phyloP scores from a whole-genome alignment of 257 asterid species.

The Anisodus acutangulus region DNA sequence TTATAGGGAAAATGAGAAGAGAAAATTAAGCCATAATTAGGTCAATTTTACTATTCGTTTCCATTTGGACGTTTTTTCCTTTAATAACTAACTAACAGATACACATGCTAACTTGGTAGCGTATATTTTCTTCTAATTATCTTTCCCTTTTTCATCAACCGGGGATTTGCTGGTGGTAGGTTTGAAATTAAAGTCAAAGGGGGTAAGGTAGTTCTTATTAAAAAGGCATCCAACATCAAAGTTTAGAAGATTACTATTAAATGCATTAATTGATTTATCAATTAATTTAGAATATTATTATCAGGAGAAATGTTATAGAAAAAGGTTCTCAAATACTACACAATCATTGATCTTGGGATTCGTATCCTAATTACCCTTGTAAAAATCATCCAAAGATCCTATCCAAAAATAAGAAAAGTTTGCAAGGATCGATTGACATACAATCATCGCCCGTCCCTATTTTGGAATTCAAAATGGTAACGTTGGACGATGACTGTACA shows the following conservation, averaged over 20 bases:
- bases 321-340: too few relatives aligned
- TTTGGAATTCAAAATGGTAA: constrained; percentile 36
- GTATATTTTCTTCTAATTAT: background rate
- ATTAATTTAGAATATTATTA: too few relatives aligned
- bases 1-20: background rate
- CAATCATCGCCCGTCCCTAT: constrained; percentile 65
- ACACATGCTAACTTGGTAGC: background rate
- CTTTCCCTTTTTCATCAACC: background rate
- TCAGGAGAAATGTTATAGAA: too few relatives aligned
- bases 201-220: background rate
- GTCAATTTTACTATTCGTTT: background rate
- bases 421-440: constrained; percentile 50
- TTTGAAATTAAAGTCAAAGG: background rate
- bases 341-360: too few relatives aligned
- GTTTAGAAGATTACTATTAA: too few relatives aligned
- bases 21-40: constrained; percentile 5
- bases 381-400: too few relatives aligned
- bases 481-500: constrained; percentile 41
- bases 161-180: background rate
- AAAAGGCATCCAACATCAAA: too few relatives aligned
- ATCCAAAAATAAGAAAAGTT: too few relatives aligned
- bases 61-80: background rate
- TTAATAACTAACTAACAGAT: constrained; percentile 11
- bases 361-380: too few relatives aligned
- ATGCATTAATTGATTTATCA: too few relatives aligned